Evolutionary conservation across 2,329 filamentous ascomycete species (phyloP), one percentile per base, ranked within the genome.

Genomic region (Chaetoscypha palmicola): DNA sequence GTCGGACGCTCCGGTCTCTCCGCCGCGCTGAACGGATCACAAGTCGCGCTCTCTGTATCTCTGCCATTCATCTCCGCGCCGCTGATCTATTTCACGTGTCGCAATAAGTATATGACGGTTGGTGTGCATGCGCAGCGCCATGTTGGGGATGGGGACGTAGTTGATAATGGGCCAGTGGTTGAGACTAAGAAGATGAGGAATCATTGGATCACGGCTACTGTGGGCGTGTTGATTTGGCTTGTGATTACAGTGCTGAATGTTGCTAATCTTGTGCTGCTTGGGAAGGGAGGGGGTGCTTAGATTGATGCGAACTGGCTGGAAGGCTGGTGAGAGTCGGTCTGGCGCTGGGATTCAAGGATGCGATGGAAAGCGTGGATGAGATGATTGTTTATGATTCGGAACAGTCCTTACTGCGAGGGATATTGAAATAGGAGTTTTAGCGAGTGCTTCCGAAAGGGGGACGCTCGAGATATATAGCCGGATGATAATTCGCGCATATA

Each of bases 11-110:
- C 77, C 0, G 87, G 86, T 0, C 69, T 94, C 3, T 79, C 79
- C 34, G 73, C 73, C 4, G 85, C 87, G 0, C 67, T 94, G 22
- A 86, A 83, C 21, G 88, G 76, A 0, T 82, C 75, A 2, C 88
- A 94, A 63, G 86, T 94, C 5, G 83, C 77, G 0, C 70, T 94
- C 11, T 87, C 81, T 55, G 74, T 90, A 9, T 84, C 89, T 10
- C 62, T 94, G 40, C 88, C 88, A 0, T 90, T 94, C 59, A 77
- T 91, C n/a, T 80, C 77, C 1, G 85, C 86, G 1, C 88, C 88
- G 1, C 67, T 94, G 23, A 83, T 94, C 44, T 94, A 85, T 66
- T 94, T 94, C 57, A 94, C 88, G 0, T 86, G 83, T 55, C 73
- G 82, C 33, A 76, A 79, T 53, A 79, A 79, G 58, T 92, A 83